Base-by-base conservation (phyloP, 495 filamentous ascomycete species). In the Lasiosphaeris hirsuta region DNA sequence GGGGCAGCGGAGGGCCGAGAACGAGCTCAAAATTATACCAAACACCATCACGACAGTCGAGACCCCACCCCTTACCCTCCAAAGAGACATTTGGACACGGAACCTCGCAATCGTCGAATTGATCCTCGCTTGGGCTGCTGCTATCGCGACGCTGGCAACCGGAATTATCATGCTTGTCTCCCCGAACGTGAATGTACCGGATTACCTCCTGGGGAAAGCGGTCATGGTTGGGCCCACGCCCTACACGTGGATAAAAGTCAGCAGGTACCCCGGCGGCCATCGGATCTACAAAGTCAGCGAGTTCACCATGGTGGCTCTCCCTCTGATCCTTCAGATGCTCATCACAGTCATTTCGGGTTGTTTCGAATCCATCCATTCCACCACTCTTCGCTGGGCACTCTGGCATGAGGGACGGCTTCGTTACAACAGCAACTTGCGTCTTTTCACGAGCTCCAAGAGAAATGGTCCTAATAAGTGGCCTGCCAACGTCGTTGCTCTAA, bases 381-480 rank as follows among this genome's bases (percentile, higher is more conserved):
- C 61, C 11, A 69, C 69, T 10, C 60, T 73, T 2, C 69, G 72
- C 17, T 75, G 71, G 72, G 57, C 69, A 8, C 62, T 75, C 13
- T 69, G 62, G 41, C 65, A 54, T 13, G 72, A 75, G 49, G 58
- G 57, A 13, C 63, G 68, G 7, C 61, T 75, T 5, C 47, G 54
- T 7, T 63, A 57, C 64, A 73, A 75, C 56, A 68, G 67, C 10
- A 75, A 73, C 45, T 49, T 71, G 14, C 62, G 72, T 2, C 64
- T 75, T 3, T 63, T 71, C 23, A 69, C 62, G 1, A 45, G 52
- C 30, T 35, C 52, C 30, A 44, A 23, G 23, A n/a, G 14, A 7
- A 36, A 10, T 30, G 40, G 52, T n/a, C 52, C 52, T 6, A 55
- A 55, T 41, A 36, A 44, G 14, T 55, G 52, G 52, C 42, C 30